These are phyloP conservation scores for Colletotrichum tofieldiae DNA, from an alignment of 2,329 filamentous ascomycete genomes.

Conservation along the genomic window DNA sequence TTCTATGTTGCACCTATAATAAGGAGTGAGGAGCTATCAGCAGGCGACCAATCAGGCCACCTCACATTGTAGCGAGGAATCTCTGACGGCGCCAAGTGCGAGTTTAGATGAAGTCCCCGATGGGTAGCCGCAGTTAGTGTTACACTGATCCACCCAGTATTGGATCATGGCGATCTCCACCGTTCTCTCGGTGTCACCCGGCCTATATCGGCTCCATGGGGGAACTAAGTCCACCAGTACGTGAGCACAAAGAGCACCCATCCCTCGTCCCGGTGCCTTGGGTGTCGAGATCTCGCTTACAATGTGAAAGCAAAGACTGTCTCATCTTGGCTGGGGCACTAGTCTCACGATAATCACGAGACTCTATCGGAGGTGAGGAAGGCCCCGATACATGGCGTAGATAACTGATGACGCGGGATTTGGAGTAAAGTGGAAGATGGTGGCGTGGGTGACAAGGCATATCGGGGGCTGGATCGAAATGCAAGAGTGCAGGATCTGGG, in stretches of 20 bases:
- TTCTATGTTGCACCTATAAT: neutral
- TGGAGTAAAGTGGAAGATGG: neutral
- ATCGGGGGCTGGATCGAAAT: conserved; percentile 36
- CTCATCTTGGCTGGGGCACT: neutral
- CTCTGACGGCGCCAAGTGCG: neutral
- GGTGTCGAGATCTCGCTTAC: conserved; percentile 23
- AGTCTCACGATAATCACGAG: conserved; percentile 21
- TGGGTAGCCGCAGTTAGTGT: conserved; percentile 23
- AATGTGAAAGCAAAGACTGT: neutral
- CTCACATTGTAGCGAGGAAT: neutral
- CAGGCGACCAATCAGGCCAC: conserved; percentile 5
- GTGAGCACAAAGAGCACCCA: neutral
- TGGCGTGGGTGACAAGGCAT: neutral
- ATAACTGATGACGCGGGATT: neutral
- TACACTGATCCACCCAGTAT: conserved; percentile 34
- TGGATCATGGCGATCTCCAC: conserved; percentile 28
- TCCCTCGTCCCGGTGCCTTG: conserved; percentile 22
- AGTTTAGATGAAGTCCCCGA: conserved; percentile 19
- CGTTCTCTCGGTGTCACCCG: conserved; percentile 8
- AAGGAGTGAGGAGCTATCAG: too few species aligned
- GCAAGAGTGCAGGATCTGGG: conserved; percentile 40
- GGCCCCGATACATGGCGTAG: neutral
- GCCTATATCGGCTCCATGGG: neutral
- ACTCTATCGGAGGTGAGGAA: conserved; percentile 2
- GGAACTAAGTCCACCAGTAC: conserved; percentile 33